phyloP scores from a whole-genome alignment of 2,329 filamentous ascomycete genomes.

The Mariannaea elegans region DNA sequence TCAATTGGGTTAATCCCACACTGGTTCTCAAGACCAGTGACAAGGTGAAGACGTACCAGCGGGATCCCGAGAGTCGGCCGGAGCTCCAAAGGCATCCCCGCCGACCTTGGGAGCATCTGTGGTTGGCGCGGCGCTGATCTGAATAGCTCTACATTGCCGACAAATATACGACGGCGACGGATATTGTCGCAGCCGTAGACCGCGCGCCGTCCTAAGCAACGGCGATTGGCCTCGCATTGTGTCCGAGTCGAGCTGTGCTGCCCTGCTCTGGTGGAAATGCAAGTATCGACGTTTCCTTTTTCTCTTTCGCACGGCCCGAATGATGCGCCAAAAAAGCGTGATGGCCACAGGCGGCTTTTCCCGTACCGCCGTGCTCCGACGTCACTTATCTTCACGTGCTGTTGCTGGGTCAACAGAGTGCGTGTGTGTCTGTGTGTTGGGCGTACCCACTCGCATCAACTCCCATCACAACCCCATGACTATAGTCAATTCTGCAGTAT shows the following conservation, averaged over 20 bases:
- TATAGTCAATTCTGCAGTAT: conserved; percentile 34
- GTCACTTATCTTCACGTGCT: conserved; percentile 39
- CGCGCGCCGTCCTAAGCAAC: conserved; percentile 48
- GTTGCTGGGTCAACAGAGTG: conserved; percentile 41
- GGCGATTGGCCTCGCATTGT: conserved; percentile 57
- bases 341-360: conserved; percentile 43
- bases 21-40: conserved; percentile 1
- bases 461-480: conserved; percentile 24
- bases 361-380: conserved; percentile 34
- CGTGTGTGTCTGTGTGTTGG: conserved; percentile 4
- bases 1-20: conserved; percentile 22
- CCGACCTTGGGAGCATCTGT: conserved; percentile 60
- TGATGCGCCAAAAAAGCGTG: conserved; percentile 29
- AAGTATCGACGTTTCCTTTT: not conserved
- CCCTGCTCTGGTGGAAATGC: conserved; percentile 14
- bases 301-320: conserved; percentile 1
- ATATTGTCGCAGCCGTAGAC: conserved; percentile 41
- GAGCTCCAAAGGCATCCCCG: conserved; percentile 65
- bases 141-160: conserved; percentile 66
- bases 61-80: conserved; percentile 56
- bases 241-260: conserved; percentile 35
- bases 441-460: conserved; percentile 3
- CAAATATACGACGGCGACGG: conserved; percentile 53
- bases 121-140: conserved; percentile 69
- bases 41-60: conserved; percentile 53